phyloP scores from a whole-genome alignment of 2,329 filamentous ascomycete genomes.

The Fusarium tricinctum region DNA sequence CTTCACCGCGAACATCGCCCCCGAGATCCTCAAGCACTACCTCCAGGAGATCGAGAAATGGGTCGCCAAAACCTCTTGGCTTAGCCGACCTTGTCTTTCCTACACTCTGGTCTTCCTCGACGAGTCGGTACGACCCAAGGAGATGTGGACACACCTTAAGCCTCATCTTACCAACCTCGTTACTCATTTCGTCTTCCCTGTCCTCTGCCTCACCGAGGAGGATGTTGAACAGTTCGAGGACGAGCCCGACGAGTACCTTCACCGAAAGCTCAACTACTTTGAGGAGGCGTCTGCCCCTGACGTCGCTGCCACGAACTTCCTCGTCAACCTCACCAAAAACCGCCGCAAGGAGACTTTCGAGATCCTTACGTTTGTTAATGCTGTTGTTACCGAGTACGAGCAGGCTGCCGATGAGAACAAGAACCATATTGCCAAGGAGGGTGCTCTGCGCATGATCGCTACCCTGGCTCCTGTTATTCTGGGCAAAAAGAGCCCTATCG shows the following conservation, averaged over 20 bases:
- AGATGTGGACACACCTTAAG: constrained; percentile 95
- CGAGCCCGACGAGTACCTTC: constrained; percentile 95
- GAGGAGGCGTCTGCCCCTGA: constrained; percentile 97
- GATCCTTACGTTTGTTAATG: constrained; percentile 94
- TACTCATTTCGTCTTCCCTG: constrained; percentile 94
- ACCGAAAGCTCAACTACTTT: constrained; percentile 97
- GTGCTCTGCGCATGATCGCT: constrained; percentile 95
- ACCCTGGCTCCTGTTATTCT: constrained; percentile 94
- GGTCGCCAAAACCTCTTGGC: constrained; percentile 94
- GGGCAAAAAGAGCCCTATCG: constrained; percentile 98
- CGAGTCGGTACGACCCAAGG: constrained; percentile 96
- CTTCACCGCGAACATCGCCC: constrained; percentile 92
- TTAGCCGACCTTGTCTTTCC: constrained; percentile 93
- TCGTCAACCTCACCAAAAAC: constrained; percentile 93
- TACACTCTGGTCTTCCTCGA: constrained; percentile 96
- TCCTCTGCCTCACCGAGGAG: constrained; percentile 91
- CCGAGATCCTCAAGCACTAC: constrained; percentile 96
- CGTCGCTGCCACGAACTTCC: constrained; percentile 95
- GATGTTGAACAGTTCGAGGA: constrained; percentile 95
- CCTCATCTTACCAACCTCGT: constrained; percentile 94
- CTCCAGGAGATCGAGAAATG: constrained; percentile 96
- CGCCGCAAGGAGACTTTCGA: constrained; percentile 96
- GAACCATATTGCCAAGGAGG: constrained; percentile 95
- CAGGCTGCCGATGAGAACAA: constrained; percentile 86
- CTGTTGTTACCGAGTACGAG: constrained; percentile 94